Base-by-base conservation (phyloP, 2,329 filamentous ascomycete genomes). In the Colletotrichum viniferum region DNA sequence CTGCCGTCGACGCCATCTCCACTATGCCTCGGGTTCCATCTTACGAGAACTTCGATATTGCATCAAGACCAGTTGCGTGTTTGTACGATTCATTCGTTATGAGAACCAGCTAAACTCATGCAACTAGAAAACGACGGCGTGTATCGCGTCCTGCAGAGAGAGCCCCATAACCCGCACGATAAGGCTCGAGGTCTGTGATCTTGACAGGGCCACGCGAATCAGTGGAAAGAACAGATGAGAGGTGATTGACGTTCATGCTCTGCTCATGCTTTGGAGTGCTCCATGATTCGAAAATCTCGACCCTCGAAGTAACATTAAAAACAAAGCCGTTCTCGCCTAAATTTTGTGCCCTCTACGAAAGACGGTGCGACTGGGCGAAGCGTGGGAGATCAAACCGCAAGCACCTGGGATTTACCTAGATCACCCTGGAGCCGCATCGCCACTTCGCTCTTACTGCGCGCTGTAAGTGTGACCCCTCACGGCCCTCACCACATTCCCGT, bases 361-460 rank as follows among this genome's bases (percentile, higher is more conserved):
- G 58, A 30, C 26, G 18, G 21, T 43, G 63, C 55, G n/a, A 73
- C 24, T 73, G 61, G 62, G 63, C 73, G 63, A 75, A 75, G 56
- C 63, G 58, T 68, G 32, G 74, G 26, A 70, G 65, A 74, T 70
- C 74, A 76, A 76, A 76, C 58, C 28, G 18, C 52, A 56, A 52
- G 55, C 52, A 60, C 48, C 74, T 62, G 30, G 71, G 74, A 70
- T 76, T 32, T 62, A 60, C 69, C 73, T 60, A 68, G 66, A 69
- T 36, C 24, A 61, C 14, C 34, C 58, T 38, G 32, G 65, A 56
- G 74, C 65, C 74, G 36, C 71, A 74, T 74, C 55, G 60, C 65
- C 48, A 66, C 48, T 30, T 14, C 21, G 61, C 28, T 61, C 16
- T 21, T 63, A 38, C 43, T 73, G 21, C 34, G 21, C 30, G n/a